phyloP scores from a whole-genome alignment of 495 filamentous ascomycete genomes.

The Lophiostoma macrostomum region DNA sequence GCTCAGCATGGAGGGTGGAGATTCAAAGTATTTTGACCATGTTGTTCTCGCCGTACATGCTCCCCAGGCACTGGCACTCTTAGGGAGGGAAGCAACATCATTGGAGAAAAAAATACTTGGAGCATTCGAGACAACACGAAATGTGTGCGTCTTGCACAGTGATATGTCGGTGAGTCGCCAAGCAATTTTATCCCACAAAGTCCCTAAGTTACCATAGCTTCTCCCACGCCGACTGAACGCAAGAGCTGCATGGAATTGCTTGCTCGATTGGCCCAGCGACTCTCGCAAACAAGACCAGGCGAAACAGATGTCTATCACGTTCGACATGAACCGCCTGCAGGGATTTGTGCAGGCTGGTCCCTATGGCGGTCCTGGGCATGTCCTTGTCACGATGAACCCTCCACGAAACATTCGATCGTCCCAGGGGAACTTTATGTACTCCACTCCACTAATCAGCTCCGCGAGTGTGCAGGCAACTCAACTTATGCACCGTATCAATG shows the following conservation, averaged over 20 bases:
- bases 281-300: not conserved
- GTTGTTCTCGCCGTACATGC: too few species aligned
- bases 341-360: not conserved
- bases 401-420: not conserved
- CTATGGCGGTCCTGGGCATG: constrained; percentile 1
- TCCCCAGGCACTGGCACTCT: too few species aligned
- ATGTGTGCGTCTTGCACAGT: too few species aligned
- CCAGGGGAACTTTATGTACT: constrained; percentile 10
- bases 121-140: too few species aligned
- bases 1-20: too few species aligned
- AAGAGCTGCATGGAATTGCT: not conserved
- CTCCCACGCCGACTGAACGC: too few species aligned
- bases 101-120: too few species aligned
- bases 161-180: too few species aligned
- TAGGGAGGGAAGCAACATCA: too few species aligned
- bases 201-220: too few species aligned
- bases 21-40: too few species aligned
- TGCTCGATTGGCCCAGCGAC: not conserved
- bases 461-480: not conserved
- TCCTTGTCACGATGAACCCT: constrained; percentile 20
- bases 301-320: constrained; percentile 8
- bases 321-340: constrained; percentile 17
- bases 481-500: not conserved
- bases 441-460: constrained; percentile 11
- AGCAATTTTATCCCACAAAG: too few species aligned